A percentile compares a stretch with the other conserved stretches of the same genome.
phyloP scores from a whole-genome alignment of 441 rosid species.

The Heliophila coronopifolia region DNA sequence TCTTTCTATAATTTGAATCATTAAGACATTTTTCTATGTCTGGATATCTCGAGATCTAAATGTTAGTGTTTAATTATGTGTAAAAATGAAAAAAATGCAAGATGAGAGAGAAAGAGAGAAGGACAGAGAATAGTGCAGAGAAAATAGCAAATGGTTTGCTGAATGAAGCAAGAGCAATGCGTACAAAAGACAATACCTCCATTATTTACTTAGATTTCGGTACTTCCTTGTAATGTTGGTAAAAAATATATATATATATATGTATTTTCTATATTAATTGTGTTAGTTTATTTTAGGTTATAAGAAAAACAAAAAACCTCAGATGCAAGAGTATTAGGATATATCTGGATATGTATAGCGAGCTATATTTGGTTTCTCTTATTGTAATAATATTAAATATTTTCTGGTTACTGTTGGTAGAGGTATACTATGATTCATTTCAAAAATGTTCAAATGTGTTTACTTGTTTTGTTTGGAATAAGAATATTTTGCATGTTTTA shows the following conservation, averaged over 20 bases:
- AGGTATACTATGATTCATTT: too few relatives aligned
- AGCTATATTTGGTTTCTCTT: slow-evolving; percentile 16
- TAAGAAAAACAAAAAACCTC: slow-evolving; percentile 6
- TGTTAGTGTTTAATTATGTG: too few relatives aligned
- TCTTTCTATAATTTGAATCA: too few relatives aligned
- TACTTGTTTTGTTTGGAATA: too few relatives aligned
- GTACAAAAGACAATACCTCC: slow-evolving; percentile 94
- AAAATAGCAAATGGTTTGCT: slow-evolving; percentile 67
- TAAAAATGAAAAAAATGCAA: slow-evolving; percentile 24
- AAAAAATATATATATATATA: too few relatives aligned
- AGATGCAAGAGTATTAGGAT: slow-evolving; percentile 18
- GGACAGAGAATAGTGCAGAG: slow-evolving; percentile 49
- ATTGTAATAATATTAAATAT: background rate
- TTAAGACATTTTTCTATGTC: background rate
- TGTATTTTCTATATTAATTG: too few relatives aligned
- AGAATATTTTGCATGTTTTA: too few relatives aligned
- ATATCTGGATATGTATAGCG: slow-evolving; percentile 16
- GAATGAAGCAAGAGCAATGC: slow-evolving; percentile 74
- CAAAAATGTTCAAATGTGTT: too few relatives aligned
- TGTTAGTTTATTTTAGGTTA: slow-evolving; percentile 15
- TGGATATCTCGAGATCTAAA: too few relatives aligned
- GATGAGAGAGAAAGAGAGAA: slow-evolving; percentile 45
- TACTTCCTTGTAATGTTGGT: slow-evolving; percentile 25
- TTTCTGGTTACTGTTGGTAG: background rate
- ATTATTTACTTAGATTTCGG: slow-evolving; percentile 78